Conservation (phyloP, 495 filamentous ascomycete species). For the Trichoderma gamsii region DNA sequence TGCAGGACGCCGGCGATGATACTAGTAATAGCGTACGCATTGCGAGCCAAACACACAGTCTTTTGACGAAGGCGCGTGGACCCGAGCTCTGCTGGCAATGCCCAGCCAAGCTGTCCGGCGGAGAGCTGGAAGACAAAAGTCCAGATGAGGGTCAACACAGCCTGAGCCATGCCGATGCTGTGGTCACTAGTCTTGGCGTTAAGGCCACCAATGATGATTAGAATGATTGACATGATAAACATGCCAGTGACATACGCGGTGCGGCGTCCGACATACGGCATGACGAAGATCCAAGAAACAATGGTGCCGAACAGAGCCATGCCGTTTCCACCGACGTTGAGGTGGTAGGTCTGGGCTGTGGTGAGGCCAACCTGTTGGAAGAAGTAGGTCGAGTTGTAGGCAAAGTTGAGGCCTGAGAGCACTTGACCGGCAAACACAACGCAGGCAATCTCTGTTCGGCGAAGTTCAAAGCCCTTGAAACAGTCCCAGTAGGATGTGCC, state of each 20-base stretch:
- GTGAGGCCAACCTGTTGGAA: conserved; percentile 56
- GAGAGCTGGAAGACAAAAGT: conserved; percentile 31
- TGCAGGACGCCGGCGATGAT: conserved; percentile 36
- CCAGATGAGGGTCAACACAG: conserved; percentile 24
- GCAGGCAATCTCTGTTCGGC: conserved; percentile 60
- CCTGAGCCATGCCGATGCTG: conserved; percentile 45
- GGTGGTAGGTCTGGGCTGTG: conserved; percentile 44
- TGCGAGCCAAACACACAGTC: conserved; percentile 48
- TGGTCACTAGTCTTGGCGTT: conserved; percentile 24
- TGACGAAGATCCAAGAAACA: conserved; percentile 11
- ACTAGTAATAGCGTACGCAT: conserved; percentile 36
- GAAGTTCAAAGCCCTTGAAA: conserved; percentile 56
- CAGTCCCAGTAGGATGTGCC: conserved; percentile 51
- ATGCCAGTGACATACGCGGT: conserved; percentile 9
- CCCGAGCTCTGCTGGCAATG: conserved; percentile 48
- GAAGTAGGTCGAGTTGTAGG: conserved; percentile 65
- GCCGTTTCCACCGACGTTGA: conserved; percentile 28
- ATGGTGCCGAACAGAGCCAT: conserved; percentile 42
- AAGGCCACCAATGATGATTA: conserved; percentile 12
- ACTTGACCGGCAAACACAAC: conserved; percentile 64
- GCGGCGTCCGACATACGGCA: conserved; percentile 14
- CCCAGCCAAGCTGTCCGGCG: conserved; percentile 50
- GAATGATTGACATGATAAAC: conserved; percentile 5
- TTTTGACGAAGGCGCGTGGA: conserved; percentile 46
- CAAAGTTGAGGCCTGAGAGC: conserved; percentile 58